Evolutionary conservation across 179 eudicot genomes (phyloP).

Genomic region (Actinidia chinensis): DNA sequence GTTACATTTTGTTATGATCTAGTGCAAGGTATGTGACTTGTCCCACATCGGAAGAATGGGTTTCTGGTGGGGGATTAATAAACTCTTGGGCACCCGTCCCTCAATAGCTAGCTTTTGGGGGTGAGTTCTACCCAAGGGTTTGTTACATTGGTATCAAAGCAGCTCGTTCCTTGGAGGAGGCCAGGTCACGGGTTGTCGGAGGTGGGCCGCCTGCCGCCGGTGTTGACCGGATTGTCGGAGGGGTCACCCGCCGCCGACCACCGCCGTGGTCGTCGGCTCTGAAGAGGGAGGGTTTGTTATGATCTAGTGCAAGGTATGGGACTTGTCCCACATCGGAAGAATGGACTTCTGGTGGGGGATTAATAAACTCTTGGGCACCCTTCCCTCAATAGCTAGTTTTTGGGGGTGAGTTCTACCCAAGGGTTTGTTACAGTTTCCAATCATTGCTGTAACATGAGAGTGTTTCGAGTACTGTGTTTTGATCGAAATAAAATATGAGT

Average conservation of each 20-base stretch:
- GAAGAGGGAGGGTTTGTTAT: too few species aligned
- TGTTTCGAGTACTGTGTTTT: conserved; percentile 44
- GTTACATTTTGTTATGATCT: not conserved
- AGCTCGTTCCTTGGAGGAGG: too few species aligned
- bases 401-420: not conserved
- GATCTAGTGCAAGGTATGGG: not conserved
- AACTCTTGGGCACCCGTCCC: not conserved
- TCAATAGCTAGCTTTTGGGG: too few species aligned
- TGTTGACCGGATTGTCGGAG: too few species aligned
- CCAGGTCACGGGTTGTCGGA: too few species aligned
- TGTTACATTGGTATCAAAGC: too few species aligned
- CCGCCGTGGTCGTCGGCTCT: too few species aligned
- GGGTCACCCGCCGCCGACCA: too few species aligned
- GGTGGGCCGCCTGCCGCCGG: too few species aligned
- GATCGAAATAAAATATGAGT: conserved; percentile 7
- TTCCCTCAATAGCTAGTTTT: not conserved
- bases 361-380: not conserved
- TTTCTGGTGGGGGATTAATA: not conserved
- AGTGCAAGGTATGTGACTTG: not conserved
- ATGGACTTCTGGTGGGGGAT: not conserved
- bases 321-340: not conserved
- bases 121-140: not conserved
- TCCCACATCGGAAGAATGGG: not conserved
- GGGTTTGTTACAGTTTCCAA: conserved; percentile 30
- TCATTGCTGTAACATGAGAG: conserved; percentile 73